Percentiles rank a stretch among this genome's conserved stretches.
Conservation (phyloP, 1,284 basidiomycete species). For the Cutaneotrichosporon spelunceum region DNA sequence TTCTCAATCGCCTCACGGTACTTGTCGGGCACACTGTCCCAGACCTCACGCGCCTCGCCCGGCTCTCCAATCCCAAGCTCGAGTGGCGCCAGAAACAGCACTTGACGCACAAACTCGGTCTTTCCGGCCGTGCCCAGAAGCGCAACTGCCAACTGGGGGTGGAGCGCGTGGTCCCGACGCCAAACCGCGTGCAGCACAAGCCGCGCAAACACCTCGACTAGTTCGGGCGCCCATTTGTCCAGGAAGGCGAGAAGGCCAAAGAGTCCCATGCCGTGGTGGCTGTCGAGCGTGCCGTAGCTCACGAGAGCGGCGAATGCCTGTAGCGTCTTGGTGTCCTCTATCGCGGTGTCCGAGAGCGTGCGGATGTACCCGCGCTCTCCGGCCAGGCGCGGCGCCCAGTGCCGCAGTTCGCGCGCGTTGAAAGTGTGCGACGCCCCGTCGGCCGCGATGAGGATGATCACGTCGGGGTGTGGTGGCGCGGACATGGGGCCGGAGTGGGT, state of each 20-base stretch:
- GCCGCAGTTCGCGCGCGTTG: neutral
- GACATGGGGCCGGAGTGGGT: neutral
- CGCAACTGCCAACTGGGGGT: neutral
- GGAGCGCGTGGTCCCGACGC: neutral
- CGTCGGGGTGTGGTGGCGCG: neutral
- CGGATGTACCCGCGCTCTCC: neutral
- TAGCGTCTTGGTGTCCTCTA: slow-evolving; percentile 1
- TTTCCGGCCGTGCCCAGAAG: neutral
- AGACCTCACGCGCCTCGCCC: neutral
- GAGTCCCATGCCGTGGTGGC: neutral
- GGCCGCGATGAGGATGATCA: neutral
- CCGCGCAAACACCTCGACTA: neutral
- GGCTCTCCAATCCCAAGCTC: neutral
- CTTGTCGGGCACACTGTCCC: neutral
- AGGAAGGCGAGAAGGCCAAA: slow-evolving; percentile 1
- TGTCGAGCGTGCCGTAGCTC: neutral
- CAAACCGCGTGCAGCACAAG: neutral
- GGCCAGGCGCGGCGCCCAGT: neutral
- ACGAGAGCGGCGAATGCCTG: neutral
- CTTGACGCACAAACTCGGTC: neutral
- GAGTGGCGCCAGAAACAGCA: neutral
- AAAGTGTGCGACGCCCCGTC: slow-evolving; percentile 1
- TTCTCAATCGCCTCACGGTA: neutral
- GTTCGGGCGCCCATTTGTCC: neutral
- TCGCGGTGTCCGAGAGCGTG: neutral